A percentile compares a stretch with the other conserved stretches of the same genome.
Evolutionary conservation across 2,329 filamentous ascomycete genomes (phyloP).

Genomic region (Aspergillus sergii): DNA sequence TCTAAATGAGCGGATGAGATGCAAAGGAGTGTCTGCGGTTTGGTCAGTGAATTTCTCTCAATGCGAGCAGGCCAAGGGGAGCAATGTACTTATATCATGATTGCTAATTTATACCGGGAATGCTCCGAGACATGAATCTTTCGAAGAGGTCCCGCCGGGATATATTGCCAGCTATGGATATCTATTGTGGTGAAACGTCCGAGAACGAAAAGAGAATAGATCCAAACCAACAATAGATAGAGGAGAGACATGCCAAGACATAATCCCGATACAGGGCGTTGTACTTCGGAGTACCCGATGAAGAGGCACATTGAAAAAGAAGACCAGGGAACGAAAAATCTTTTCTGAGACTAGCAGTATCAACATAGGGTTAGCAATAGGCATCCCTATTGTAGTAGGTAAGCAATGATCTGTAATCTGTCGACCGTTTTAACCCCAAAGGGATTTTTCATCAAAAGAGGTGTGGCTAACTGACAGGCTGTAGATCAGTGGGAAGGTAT

Average conservation of each 20-base stretch:
- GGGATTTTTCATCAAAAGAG: not conserved
- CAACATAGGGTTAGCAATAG: not conserved
- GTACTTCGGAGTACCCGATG: too few species aligned
- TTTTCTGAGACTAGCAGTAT: not conserved
- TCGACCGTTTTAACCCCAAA: not conserved
- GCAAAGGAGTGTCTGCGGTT: not conserved
- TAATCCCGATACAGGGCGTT: not conserved
- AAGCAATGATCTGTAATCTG: not conserved
- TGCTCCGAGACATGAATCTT: not conserved
- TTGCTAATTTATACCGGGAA: not conserved
- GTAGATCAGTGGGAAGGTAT: not conserved
- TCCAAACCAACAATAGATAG: not conserved
- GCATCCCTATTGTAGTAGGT: not conserved
- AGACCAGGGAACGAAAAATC: not conserved
- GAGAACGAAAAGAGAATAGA: not conserved
- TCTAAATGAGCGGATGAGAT: not conserved
- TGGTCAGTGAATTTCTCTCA: not conserved
- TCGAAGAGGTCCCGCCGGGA: not conserved
- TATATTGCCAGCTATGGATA: not conserved
- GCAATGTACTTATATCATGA: not conserved
- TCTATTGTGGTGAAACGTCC: not conserved
- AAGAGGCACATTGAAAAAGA: not conserved
- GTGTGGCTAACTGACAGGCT: not conserved
- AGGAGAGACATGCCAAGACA: constrained; percentile 1
- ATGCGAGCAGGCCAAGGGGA: not conserved